Conservation (phyloP, 2,329 filamentous ascomycete genomes). For the Cryphonectria carpinicola region DNA sequence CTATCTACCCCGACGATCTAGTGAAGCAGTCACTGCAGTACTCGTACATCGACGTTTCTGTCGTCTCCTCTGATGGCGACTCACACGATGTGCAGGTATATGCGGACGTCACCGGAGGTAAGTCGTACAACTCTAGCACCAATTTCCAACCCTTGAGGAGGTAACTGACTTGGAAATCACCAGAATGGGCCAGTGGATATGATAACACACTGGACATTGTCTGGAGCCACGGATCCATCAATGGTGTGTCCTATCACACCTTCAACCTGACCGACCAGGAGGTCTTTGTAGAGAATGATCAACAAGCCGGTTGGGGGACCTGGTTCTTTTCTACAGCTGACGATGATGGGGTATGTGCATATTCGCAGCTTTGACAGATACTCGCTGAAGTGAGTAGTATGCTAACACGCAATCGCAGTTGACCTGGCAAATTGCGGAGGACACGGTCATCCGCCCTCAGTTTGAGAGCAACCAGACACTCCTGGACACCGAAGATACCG, state of each 20-base stretch:
- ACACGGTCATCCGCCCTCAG: conserved; percentile 64
- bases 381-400: no score
- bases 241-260: conserved; percentile 65
- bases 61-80: conserved; percentile 64
- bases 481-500: conserved; percentile 64
- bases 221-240: conserved; percentile 61
- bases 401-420: conserved; percentile 45
- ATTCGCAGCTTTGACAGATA: background rate
- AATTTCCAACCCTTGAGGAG: background rate
- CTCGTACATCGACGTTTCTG: conserved; percentile 69
- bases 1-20: conserved; percentile 68
- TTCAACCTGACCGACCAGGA: conserved; percentile 64
- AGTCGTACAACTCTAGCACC: conserved; percentile 30
- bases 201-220: conserved; percentile 58
- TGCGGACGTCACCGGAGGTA: conserved; percentile 71
- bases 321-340: conserved; percentile 74
- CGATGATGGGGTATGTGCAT: conserved; percentile 46
- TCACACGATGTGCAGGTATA: conserved; percentile 72
- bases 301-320: conserved; percentile 81
- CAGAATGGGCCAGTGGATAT: conserved; percentile 73
- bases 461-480: conserved; percentile 69
- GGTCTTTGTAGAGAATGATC: conserved; percentile 67
- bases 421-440: conserved; percentile 72
- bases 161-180: conserved; percentile 17
- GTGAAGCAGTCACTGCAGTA: conserved; percentile 70